Percentiles rank a stretch among this genome's conserved stretches.
Conservation (phyloP, 257 asterid species). For the Capsicum pubescens region DNA sequence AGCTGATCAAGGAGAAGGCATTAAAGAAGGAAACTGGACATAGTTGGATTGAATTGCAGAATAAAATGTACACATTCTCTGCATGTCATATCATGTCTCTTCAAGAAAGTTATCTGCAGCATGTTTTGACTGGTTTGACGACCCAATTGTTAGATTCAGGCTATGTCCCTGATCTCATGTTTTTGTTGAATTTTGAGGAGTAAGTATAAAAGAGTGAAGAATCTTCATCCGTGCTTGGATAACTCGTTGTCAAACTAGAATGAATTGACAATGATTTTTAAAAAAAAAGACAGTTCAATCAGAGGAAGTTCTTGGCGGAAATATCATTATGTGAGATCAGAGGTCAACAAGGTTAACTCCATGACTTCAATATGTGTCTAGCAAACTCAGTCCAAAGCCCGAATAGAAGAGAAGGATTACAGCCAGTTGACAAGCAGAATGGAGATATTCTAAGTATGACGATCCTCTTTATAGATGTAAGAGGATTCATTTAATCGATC, state of each 20-base stretch:
- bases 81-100: slow-evolving; percentile 38
- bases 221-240: background rate
- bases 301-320: background rate
- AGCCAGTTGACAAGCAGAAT: background rate
- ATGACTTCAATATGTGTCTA: background rate
- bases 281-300: background rate
- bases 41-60: slow-evolving; percentile 68
- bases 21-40: slow-evolving; percentile 74
- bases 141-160: slow-evolving; percentile 48
- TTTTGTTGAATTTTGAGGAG: slow-evolving; percentile 29
- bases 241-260: background rate
- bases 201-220: background rate
- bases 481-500: background rate
- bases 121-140: slow-evolving; percentile 46
- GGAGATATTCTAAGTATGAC: background rate
- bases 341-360: slow-evolving; percentile 4
- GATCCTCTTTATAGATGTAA: background rate
- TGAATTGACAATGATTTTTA: background rate
- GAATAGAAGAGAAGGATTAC: background rate
- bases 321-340: background rate
- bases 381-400: background rate
- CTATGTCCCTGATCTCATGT: slow-evolving; percentile 39
- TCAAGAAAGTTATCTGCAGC: slow-evolving; percentile 28
- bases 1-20: slow-evolving; percentile 57
- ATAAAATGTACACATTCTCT: slow-evolving; percentile 42